Evolutionary conservation across 805 yeast genomes (phyloP), one percentile per base, ranked within the genome.

Genomic region (Saccharomycopsis sp.): DNA sequence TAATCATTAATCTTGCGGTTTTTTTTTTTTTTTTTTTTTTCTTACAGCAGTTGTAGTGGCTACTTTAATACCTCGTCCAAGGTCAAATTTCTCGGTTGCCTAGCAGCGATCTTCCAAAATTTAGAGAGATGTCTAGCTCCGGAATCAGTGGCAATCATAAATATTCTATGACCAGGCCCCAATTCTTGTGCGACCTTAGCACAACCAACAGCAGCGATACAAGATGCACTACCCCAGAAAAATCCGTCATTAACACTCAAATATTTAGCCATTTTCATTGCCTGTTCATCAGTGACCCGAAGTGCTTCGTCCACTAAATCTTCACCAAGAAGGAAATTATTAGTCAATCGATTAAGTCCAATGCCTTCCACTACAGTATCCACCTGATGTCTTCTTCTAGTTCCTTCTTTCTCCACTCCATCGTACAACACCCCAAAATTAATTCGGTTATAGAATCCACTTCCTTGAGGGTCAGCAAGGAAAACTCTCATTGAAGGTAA

Each of bases 361-460:
- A 90, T 83, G 0, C 98, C 98, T 62, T 90, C 98, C 2, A 90
- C 81, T 1, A 89, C 58, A 0, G 97, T 93, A 61, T 90, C 98
- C 1, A 90, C 97, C 63, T 90, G 98, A 61, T 93, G 97, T 54
- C 98, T 68, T 58, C 97, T 72, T 54, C 97, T 70, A 0, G 93
- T 85, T 1, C 98, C 98, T 64, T 90, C 98, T 53, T 74, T 80
- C 61, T 90, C 98, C 5, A 77, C 88, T 2, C 70, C 52, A 55
- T 89, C 95, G 60, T 86, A 90, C 97, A 93, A 88, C 2, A 90
- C 97, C 1, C 97, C 97, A 56, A 66, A 78, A 56, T 85, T 85
- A 41, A 90, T 76, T 49, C 95, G 67, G 63, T 90, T 87, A 57
- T 72, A 85, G 51, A 93, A 73, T 0, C 98, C 98, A 13, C 93